Percentiles rank a stretch among this genome's conserved stretches.
Conservation (phyloP, 2,329 filamentous ascomycete species). For the Acephala macrosclerotiorum region DNA sequence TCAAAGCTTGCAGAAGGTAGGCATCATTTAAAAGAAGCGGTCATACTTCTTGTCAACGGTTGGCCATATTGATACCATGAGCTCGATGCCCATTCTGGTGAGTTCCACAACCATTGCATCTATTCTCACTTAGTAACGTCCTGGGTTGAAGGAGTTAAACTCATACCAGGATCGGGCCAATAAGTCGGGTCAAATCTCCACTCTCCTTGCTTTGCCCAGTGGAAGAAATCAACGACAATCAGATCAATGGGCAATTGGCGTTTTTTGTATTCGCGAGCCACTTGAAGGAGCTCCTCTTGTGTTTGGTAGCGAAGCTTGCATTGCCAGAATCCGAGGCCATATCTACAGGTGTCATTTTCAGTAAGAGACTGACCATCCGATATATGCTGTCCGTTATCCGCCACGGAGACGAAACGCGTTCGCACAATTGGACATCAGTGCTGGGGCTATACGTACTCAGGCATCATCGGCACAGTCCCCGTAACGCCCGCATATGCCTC, state of each 20-base stretch:
- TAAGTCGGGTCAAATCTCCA: constrained; percentile 71
- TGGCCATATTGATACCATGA: constrained; percentile 76
- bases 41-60: constrained; percentile 67
- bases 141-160: too few relatives aligned
- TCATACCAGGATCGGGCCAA: constrained; percentile 65
- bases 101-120: constrained; percentile 71
- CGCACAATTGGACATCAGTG: too few relatives aligned
- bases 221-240: constrained; percentile 73
- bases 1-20: too few relatives aligned
- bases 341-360: constrained; percentile 54
- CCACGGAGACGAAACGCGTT: too few relatives aligned
- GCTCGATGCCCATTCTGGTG: constrained; percentile 62
- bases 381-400: too few relatives aligned
- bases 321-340: constrained; percentile 73
- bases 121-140: background rate
- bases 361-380: too few relatives aligned
- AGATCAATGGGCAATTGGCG: constrained; percentile 66
- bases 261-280: constrained; percentile 65
- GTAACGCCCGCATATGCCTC: constrained; percentile 63
- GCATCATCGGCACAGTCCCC: constrained; percentile 57
- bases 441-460: too few relatives aligned
- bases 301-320: constrained; percentile 72
- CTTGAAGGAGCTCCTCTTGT: constrained; percentile 66
- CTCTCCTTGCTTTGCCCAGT: constrained; percentile 72
- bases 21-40: too few relatives aligned